Conservation (phyloP, 768 basidiomycete species). For the Termitomyces sp. region DNA sequence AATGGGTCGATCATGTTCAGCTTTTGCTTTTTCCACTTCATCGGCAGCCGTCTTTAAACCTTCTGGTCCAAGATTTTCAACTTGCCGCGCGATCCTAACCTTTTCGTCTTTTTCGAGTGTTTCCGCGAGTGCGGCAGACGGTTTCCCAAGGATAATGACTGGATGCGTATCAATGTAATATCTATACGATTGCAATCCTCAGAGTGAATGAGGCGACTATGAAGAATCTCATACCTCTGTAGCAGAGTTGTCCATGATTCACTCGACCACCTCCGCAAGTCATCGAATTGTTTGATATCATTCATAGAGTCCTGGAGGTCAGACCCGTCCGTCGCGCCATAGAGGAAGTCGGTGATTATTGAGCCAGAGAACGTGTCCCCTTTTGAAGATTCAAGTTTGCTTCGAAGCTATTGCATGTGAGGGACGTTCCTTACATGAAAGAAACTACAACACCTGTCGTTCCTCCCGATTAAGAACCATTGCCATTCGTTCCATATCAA, state of each 20-base stretch:
- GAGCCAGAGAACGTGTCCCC: constrained; percentile 74
- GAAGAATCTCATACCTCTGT: constrained; percentile 44
- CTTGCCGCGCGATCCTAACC: constrained; percentile 65
- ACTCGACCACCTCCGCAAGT: constrained; percentile 66
- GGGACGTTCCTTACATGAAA: background rate
- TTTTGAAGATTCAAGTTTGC: constrained; percentile 77
- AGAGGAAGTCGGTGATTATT: constrained; percentile 81
- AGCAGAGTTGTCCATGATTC: constrained; percentile 76
- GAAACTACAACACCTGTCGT: constrained; percentile 54
- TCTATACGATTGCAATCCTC: constrained; percentile 33
- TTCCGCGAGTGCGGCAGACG: constrained; percentile 79
- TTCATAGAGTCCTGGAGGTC: constrained; percentile 71
- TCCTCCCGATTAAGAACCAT: constrained; percentile 86
- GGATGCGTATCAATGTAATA: constrained; percentile 73
- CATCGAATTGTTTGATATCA: constrained; percentile 68
- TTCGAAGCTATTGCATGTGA: constrained; percentile 56
- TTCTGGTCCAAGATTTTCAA: constrained; percentile 66
- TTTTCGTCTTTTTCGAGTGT: constrained; percentile 81
- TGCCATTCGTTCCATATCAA: constrained; percentile 88
- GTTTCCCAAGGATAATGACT: constrained; percentile 80
- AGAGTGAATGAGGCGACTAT: constrained; percentile 1
- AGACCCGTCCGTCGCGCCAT: constrained; percentile 78
- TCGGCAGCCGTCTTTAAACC: constrained; percentile 70
- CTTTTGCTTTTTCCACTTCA: constrained; percentile 77
- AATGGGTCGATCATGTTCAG: constrained; percentile 78